Conservation (phyloP, 2,329 filamentous ascomycete genomes). For the Orbilia quercus region DNA sequence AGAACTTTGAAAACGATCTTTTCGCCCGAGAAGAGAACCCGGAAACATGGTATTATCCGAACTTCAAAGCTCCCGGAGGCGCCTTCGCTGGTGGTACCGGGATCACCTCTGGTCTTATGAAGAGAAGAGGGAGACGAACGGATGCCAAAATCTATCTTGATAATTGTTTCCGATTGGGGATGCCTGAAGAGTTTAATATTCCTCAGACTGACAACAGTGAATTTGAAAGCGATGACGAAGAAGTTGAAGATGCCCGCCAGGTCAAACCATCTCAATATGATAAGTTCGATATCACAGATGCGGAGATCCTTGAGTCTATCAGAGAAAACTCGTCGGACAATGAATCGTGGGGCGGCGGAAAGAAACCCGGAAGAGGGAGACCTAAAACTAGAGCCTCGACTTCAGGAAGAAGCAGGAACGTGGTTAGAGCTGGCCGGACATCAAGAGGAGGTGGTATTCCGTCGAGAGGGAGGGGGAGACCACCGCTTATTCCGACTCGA, state of each 20-base stretch:
- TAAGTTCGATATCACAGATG: constrained; percentile 51
- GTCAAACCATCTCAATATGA: constrained; percentile 47
- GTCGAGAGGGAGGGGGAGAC: constrained; percentile 21
- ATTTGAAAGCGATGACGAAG: constrained; percentile 12
- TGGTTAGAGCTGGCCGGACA: background rate
- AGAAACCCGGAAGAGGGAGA: constrained; percentile 21
- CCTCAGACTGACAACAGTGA: constrained; percentile 43
- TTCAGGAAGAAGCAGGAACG: constrained; percentile 7
- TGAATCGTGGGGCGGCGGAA: constrained; percentile 39
- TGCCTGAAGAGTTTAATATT: constrained; percentile 47
- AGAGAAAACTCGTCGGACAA: constrained; percentile 43
- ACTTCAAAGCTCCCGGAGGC: constrained; percentile 41
- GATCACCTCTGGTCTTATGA: constrained; percentile 34
- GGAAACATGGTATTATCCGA: constrained; percentile 51
- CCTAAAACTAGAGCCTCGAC: constrained; percentile 34
- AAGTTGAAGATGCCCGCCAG: background rate
- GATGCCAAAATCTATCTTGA: constrained; percentile 35
- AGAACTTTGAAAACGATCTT: constrained; percentile 46
- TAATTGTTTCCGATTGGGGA: constrained; percentile 34
- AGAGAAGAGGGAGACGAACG: constrained; percentile 39
- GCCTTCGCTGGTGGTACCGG: constrained; percentile 45
- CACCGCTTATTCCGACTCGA: constrained; percentile 37
- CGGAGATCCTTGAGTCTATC: constrained; percentile 42
- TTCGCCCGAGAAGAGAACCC: constrained; percentile 46
- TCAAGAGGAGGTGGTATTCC: background rate